Base-by-base conservation (phyloP, 345 rosid genomes). In the Brassica incana region DNA sequence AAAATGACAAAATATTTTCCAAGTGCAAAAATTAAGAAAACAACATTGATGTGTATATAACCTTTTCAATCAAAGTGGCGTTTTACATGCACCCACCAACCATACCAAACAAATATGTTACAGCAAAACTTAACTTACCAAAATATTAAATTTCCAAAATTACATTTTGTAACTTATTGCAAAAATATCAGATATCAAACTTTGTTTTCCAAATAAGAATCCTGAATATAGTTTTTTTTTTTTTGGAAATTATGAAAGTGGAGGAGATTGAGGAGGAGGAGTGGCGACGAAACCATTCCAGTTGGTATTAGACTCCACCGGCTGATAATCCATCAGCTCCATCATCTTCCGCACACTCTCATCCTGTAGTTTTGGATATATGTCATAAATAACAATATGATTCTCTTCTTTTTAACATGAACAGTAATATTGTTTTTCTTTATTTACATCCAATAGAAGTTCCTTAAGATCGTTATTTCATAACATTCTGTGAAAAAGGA, bases 241-340 rank as follows among this genome's bases (percentile, higher is more conserved):
- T 60, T n/a, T 50, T n/a, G 8, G 56, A 50, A 50, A 50, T 50
- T 50, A 50, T 23, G 66, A 3, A 80, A 50, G 76, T 74, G 82
- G 93, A 90, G 38, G 90, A 92, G 76, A 88, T 84, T 73, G 90
- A 82, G 65, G 98, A 89, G 83, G 83, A 75, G 83, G 80, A 71
- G 80, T 65, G 8, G 80, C 83, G 1, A 81, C 80, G 18, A 30
- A 81, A 58, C 83, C 83, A 71, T 15, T 76, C 77, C 73, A 76
- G 2, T 81, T 81, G 61, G 83, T 81, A 73, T 81, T 81, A 25
- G 83, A 66, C 50, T 11, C 80, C 15, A 58, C 6, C 27, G 73
- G 8, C 6, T 15, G 12, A 18, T 81, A 81, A 72, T 81, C 83
- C 83, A 81, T 76, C 27, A 81, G 73, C 77, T 76, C 83, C 65